phyloP scores from a whole-genome alignment of 805 yeast species.

The Kluyveromyces siamensis region DNA sequence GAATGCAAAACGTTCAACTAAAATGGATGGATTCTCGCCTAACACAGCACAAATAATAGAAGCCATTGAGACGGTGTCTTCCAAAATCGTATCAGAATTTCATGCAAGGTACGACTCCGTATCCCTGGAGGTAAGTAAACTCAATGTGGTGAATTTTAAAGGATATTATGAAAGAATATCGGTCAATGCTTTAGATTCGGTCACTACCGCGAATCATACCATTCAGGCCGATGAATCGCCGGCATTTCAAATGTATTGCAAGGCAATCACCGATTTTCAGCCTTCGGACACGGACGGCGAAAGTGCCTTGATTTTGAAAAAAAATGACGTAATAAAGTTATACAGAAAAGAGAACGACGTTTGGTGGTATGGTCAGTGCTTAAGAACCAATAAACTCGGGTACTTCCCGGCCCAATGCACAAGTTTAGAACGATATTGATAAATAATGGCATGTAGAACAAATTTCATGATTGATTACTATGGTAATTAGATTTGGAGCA shows the following conservation, averaged over 20 bases:
- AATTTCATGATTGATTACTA: background rate
- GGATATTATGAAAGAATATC: background rate
- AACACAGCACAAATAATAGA: background rate
- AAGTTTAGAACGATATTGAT: background rate
- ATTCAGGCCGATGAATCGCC: background rate
- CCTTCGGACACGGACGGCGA: background rate
- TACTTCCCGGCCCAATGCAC: conserved; percentile 5
- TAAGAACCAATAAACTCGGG: conserved; percentile 5
- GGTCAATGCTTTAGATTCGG: background rate
- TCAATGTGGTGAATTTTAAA: conserved; percentile 2
- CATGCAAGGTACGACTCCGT: conserved; percentile 3
- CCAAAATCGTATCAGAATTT: conserved; percentile 1
- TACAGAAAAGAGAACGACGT: conserved; percentile 3
- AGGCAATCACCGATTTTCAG: conserved; percentile 1
- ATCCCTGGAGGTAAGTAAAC: background rate
- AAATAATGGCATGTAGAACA: background rate
- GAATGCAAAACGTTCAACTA: background rate
- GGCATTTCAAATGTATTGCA: background rate
- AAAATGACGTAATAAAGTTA: conserved; percentile 5
- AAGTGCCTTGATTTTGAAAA: conserved; percentile 1
- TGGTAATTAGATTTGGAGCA: background rate
- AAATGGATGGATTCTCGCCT: background rate
- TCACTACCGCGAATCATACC: background rate
- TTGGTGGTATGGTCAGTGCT: conserved; percentile 8
- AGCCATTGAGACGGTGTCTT: background rate